Evolutionary conservation across 768 basidiomycete species (phyloP).

Genomic region (Pleurotus ostreatus): DNA sequence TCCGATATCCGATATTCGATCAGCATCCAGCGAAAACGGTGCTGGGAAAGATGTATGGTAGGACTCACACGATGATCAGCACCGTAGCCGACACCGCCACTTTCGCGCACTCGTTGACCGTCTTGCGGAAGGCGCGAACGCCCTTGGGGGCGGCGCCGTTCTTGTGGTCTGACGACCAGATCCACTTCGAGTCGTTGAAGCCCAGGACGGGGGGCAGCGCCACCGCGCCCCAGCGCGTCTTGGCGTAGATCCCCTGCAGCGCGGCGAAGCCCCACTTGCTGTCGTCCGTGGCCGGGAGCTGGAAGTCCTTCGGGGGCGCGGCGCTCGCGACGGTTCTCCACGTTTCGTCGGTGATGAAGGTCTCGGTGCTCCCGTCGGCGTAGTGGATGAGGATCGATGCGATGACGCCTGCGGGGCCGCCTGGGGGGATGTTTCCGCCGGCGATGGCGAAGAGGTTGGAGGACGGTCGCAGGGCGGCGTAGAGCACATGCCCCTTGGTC

Average conservation of each 20-base stretch:
- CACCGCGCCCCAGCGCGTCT: background rate
- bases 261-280: background rate
- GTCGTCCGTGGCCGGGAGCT: background rate
- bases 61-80: background rate
- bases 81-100: background rate
- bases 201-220: background rate
- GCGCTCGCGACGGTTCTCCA: background rate
- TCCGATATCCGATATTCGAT: background rate
- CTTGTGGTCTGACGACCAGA: background rate
- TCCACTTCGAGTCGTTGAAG: background rate
- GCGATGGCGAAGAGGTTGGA: conserved; percentile 6
- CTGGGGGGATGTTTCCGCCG: background rate
- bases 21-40: background rate
- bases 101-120: background rate
- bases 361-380: background rate
- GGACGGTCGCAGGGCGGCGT: background rate
- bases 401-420: background rate
- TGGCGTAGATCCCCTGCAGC: background rate
- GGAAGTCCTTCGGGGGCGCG: background rate
- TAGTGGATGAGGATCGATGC: conserved; percentile 2
- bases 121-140: conserved; percentile 3
- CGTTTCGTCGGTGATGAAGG: conserved; percentile 1
- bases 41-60: background rate
- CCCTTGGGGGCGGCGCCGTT: background rate
- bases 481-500: background rate